Base-by-base conservation (phyloP, 2,329 filamentous ascomycete genomes). In the Hypoxylon sp. region DNA sequence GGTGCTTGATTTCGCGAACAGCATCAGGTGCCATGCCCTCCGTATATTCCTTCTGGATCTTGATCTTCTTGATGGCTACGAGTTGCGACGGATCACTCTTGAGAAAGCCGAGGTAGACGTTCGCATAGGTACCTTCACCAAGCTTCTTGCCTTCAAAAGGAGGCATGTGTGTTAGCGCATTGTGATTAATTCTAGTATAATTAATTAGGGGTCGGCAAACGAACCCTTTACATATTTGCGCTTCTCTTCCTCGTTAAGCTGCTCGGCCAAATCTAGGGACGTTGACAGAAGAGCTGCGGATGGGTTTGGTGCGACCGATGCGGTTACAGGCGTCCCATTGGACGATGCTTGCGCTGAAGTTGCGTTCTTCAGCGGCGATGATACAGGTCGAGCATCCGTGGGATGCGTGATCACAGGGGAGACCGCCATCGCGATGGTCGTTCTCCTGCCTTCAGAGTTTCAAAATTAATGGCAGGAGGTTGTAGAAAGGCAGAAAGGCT, bases 41-140 rank as follows among this genome's bases (percentile, higher is more conserved):
- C 66, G 89, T 91, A 82, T 93, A 97, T 78, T 95, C 92, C 67
- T 92, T 91, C 74, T 94, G 92, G 65, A 94, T 85, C 79, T 96
- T 96, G 84, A 96, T 96, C 83, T 95, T 96, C 81, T 97, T 97
- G 84, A 97, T 95, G 75, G 96, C 96, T 70, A 99, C 93, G 60
- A 92, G 88, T 46, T 89, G 87, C 35, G 86, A 86, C 5, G 94
- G 91, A 74, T 96, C 90, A 73, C 83, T 84, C 66, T 90, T 88
- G 50, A 96, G 87, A 80, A 95, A 92, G 58, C 94, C 96, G 59
- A 94, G 89, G 84, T 94, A 98, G 76, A 99, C 96, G 76, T 97
- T 91, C 78, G 96, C 96, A 80, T 99, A 99, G 71, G 96, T 98
- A 84, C 96, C 96, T 81, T 97, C 94, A 80, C 96, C 96, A 67